These are phyloP conservation scores for Salix koriyanagi DNA, from an alignment of 345 rosid genomes.

Conservation along the genomic window DNA sequence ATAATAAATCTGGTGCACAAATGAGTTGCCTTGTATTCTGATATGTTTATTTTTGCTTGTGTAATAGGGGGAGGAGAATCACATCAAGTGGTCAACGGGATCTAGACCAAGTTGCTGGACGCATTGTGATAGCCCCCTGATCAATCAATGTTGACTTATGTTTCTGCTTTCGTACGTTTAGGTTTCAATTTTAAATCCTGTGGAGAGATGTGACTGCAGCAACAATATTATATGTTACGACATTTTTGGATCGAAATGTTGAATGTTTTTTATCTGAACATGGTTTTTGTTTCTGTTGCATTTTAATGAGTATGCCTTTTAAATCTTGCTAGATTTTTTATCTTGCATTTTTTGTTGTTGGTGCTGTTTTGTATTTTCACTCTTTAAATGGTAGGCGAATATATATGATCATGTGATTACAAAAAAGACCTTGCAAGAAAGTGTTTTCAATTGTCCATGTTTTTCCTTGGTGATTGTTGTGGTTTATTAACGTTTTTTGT, in stretches of 20 bases:
- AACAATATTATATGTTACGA: neutral
- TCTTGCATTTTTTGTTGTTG: neutral
- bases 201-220: constrained; percentile 8
- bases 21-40: neutral
- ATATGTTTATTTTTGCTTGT: neutral
- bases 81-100: constrained; percentile 35
- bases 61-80: constrained; percentile 25
- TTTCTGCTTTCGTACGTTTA: neutral
- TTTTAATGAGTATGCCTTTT: neutral
- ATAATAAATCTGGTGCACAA: neutral
- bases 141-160: neutral
- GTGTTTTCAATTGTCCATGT: neutral
- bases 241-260: constrained; percentile 9
- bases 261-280: constrained; percentile 8
- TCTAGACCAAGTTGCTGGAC: constrained; percentile 38
- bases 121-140: constrained; percentile 30
- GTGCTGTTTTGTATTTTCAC: neutral
- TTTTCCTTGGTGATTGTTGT: too few relatives aligned
- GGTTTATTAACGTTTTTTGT: neutral
- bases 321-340: too few relatives aligned
- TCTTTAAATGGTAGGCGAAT: neutral
- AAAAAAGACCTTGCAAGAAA: neutral
- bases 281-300: neutral
- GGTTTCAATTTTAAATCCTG: neutral
- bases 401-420: too few relatives aligned